Conservation (phyloP, 2,329 filamentous ascomycete genomes). For the Ophiocordyceps camponoti-leonardi region DNA sequence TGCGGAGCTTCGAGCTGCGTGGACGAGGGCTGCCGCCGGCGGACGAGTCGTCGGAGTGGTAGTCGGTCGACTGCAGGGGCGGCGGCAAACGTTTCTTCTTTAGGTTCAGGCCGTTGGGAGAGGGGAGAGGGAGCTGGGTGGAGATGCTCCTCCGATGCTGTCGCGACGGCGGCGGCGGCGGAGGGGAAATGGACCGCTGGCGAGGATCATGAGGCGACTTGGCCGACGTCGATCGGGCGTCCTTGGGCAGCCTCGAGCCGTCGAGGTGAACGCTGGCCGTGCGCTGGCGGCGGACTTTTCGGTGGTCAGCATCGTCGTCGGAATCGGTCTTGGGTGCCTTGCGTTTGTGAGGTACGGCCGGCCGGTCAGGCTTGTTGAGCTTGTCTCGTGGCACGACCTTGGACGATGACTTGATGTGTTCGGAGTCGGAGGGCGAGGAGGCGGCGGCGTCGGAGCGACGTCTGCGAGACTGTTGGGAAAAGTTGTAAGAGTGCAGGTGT, state of each 20-base stretch:
- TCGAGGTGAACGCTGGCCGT: conserved; percentile 27
- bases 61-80: conserved; percentile 44
- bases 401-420: conserved; percentile 26
- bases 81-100: conserved; percentile 47
- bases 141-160: conserved; percentile 47
- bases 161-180: conserved; percentile 23
- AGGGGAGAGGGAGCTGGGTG: conserved; percentile 39
- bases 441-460: conserved; percentile 21
- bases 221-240: conserved; percentile 14
- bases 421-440: conserved; percentile 38
- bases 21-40: conserved; percentile 41
- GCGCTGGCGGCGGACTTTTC: conserved; percentile 36
- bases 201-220: conserved; percentile 15
- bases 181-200: conserved; percentile 43
- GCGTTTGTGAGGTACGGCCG: conserved; percentile 29
- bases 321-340: conserved; percentile 37
- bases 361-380: conserved; percentile 23
- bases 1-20: conserved; percentile 39
- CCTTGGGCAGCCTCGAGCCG: conserved; percentile 12
- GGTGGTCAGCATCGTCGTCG: conserved; percentile 37
- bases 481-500: background rate
- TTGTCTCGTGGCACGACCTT: conserved; percentile 30
- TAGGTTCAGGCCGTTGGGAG: conserved; percentile 34
- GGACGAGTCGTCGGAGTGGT: conserved; percentile 51
- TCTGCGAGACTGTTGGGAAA: conserved; percentile 15